Evolutionary conservation across 148 eudicot species (phyloP), one percentile per base, ranked within the genome.

Genomic region (Camellia sinensis): DNA sequence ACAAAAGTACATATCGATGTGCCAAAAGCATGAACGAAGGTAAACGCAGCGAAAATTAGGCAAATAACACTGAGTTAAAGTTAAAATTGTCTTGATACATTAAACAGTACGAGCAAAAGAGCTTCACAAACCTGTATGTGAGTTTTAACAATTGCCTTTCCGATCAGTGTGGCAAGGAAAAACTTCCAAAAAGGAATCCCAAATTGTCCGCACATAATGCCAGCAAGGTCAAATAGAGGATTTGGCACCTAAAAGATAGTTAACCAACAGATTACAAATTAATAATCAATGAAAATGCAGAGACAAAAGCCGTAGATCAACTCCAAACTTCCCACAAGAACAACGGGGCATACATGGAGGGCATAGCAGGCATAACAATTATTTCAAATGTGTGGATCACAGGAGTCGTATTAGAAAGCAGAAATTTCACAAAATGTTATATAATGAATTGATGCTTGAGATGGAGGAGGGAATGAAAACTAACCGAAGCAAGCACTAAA

Each of bases 221-320:
- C 99, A 74, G 99, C 99, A 59, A 97, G 97, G 84, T 97, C 99
- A 89, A 94, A 97, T 82, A 97, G 79, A 71, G 99, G 99, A 88
- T 97, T 97, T 75, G 99, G 99, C 48, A 97, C 93, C 99, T 97
- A 67, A 43, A 78, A 82, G 43, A 79, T 48, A 79, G 77, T 84
- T 75, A 37, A 77, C 15, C 71, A 62, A 71, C 57, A 71, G 45
- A 68, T 19, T 11, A 56, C 40, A 77, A 19, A 76, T 22, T 50
- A 77, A 64, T 6, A 48, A 64, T 48, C 57, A 63, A 71, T 48
- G 19, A 46, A 64, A 5, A 63, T 6, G 19, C n/a, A 7, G 21
- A 13, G 10, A 12, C 21, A 9, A 65, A 53, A 19, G 19, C 59
- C 4, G 37, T 29, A 13, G 53, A 48, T 71, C 59, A 50, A 50